These are phyloP conservation scores for Chlamydomonas sp. DNA, from an alignment of 139 green algal genomes.

Conservation along the genomic window DNA sequence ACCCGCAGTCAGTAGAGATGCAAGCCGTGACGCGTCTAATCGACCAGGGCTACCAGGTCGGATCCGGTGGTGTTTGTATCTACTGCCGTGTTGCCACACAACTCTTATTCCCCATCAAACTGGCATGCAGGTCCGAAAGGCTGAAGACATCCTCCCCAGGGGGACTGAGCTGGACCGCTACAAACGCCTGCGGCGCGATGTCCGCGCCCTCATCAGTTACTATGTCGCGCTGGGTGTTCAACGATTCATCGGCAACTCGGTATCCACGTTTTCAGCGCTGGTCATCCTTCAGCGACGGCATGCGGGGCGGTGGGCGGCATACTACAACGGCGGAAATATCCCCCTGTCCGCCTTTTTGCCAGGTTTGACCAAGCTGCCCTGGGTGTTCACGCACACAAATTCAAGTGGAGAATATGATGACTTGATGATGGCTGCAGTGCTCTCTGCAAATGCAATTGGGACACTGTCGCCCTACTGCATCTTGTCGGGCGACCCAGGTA, in stretches of 20 bases:
- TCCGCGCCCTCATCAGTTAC: constrained; percentile 18
- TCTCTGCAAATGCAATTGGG: neutral
- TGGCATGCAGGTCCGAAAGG: too few species aligned
- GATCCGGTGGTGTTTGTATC: too few species aligned
- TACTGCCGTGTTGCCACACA: too few species aligned
- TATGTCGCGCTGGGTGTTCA: constrained; percentile 12
- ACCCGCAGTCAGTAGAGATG: constrained; percentile 1
- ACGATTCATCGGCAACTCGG: constrained; percentile 40
- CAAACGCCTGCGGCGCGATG: constrained; percentile 2
- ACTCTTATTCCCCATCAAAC: too few species aligned
- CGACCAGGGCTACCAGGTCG: too few species aligned
- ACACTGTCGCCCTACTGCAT: constrained; percentile 31
- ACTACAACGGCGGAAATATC: constrained; percentile 49
- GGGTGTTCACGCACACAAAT: constrained; percentile 40
- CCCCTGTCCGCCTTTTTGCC: constrained; percentile 27
- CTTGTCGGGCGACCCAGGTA: constrained; percentile 25
- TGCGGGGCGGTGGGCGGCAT: constrained; percentile 23
- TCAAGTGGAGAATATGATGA: constrained; percentile 25
- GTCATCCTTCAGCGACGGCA: constrained; percentile 42
- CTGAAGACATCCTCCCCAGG: too few species aligned
- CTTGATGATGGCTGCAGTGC: constrained; percentile 32
- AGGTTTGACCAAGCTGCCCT: constrained; percentile 18
- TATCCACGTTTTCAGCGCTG: constrained; percentile 39
- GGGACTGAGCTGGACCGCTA: too few species aligned
- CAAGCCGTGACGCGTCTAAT: too few species aligned